These are phyloP conservation scores for Sphagnurus paluster DNA, from an alignment of 1,284 basidiomycete genomes.

Conservation along the genomic window DNA sequence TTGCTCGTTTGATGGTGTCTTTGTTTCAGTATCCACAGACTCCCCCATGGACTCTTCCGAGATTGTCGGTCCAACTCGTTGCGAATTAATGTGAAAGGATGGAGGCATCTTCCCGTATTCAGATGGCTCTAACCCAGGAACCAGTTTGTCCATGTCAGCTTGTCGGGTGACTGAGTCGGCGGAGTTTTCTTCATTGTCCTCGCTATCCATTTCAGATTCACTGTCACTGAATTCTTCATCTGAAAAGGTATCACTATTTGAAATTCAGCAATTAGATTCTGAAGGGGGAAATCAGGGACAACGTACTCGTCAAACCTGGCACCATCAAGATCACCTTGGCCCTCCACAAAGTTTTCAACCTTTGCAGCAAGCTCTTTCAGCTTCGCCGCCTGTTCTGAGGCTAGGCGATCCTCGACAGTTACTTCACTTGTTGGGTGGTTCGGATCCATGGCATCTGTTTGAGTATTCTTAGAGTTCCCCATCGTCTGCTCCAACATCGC, in stretches of 20 bases:
- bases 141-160: conserved; percentile 69
- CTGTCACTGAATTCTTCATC: conserved; percentile 56
- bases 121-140: conserved; percentile 64
- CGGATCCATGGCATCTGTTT: conserved; percentile 45
- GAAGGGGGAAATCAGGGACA: conserved; percentile 9
- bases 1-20: conserved; percentile 15
- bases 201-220: conserved; percentile 31
- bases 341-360: conserved; percentile 86
- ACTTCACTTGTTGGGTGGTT: conserved; percentile 35
- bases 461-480: conserved; percentile 24
- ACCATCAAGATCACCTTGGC: conserved; percentile 83
- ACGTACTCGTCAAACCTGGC: conserved; percentile 87
- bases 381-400: conserved; percentile 65
- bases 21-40: conserved; percentile 3
- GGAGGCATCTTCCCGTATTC: conserved; percentile 84
- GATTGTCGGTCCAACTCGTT: conserved; percentile 55
- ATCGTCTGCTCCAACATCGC: conserved; percentile 51
- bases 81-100: conserved; percentile 66
- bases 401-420: conserved; percentile 48
- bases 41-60: conserved; percentile 24
- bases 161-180: conserved; percentile 42
- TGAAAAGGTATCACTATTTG: conserved; percentile 56
- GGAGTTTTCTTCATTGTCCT: conserved; percentile 20
- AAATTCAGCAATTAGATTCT: conserved; percentile 5
- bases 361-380: conserved; percentile 79